Evolutionary conservation across 2,329 filamentous ascomycete species (phyloP), one percentile per base, ranked within the genome.

Genomic region (Aspergillus pseudotamarii): DNA sequence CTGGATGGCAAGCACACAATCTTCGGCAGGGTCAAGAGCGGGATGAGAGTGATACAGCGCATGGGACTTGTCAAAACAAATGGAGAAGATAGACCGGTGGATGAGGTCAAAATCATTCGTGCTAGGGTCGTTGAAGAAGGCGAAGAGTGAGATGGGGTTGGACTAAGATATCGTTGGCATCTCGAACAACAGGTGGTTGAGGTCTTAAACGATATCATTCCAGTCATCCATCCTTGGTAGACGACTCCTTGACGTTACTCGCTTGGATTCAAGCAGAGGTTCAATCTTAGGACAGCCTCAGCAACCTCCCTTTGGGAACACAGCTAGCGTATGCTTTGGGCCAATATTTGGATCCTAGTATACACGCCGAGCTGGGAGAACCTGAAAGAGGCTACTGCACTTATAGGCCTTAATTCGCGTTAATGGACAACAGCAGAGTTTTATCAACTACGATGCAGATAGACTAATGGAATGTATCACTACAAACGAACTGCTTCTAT

Each of bases 1-100:
- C 81, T 99, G 64, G 95, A 99, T 79, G 93, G 94, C 26, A 97
- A 97, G 79, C 94, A 99, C 78, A 96, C 94, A 12, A 96, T 99
- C 69, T 99, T 99, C 75, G 95, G 95, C 1, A 83, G 94, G 59
- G 93, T 99, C 45, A 94, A 91, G 81, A 86, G 80, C 60, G 95
- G 95, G 0, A 88, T 98, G 85, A 83, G 86, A 61, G 84, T 94
- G n/a, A 89, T 98, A 32, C 89, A 92, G 82, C 86, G 93, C 68
- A 91, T 99, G 87, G 95, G 94, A 0, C 76, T 95, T 62, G 93
- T 97, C 57, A 92, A 91, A 81, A 97, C 93, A 0, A 92, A 88
- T 28, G 80, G 81, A 9, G 92, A 94, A 70, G 95, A 98, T 78
- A 83, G 90, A 70, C 95, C 95, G 0, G 79, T 88, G 6, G 90